These are phyloP conservation scores for Trichoderma guizhouense DNA, from an alignment of 2,329 filamentous ascomycete genomes.

Conservation along the genomic window DNA sequence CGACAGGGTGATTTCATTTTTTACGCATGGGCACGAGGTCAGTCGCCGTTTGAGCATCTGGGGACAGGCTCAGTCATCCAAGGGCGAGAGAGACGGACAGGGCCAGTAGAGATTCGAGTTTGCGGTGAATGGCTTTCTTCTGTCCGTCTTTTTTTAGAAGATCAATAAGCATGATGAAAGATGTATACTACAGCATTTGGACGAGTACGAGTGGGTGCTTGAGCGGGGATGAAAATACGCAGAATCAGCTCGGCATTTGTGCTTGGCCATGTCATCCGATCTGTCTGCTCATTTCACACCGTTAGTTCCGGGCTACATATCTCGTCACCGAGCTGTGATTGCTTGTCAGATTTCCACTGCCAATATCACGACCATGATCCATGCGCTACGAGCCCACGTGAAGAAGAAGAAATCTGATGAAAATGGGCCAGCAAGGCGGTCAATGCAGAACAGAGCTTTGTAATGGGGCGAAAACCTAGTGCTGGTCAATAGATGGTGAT, in stretches of 20 bases:
- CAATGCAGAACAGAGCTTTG: background rate
- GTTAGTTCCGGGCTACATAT: background rate
- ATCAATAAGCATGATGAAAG: background rate
- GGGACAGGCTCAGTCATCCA: background rate
- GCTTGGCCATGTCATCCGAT: background rate
- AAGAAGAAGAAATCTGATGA: background rate
- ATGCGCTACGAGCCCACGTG: background rate
- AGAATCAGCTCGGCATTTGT: background rate
- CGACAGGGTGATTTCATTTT: conserved; percentile 30
- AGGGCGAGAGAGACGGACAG: too few species aligned
- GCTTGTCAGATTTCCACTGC: background rate
- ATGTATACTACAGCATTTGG: background rate
- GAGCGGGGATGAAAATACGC: background rate
- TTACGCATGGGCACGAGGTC: conserved; percentile 25
- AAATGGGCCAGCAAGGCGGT: background rate
- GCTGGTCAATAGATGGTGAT: background rate
- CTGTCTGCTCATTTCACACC: background rate
- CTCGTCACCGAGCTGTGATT: background rate
- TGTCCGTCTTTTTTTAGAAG: background rate
- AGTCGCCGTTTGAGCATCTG: background rate
- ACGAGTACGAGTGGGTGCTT: background rate
- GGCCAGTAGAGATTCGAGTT: background rate
- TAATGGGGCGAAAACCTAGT: background rate
- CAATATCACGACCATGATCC: background rate
- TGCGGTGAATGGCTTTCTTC: background rate